A percentile compares a stretch with the other conserved stretches of the same genome.
Evolutionary conservation across 176 grass and related monocot genomes (phyloP).

Genomic region (Ensete ventricosum): DNA sequence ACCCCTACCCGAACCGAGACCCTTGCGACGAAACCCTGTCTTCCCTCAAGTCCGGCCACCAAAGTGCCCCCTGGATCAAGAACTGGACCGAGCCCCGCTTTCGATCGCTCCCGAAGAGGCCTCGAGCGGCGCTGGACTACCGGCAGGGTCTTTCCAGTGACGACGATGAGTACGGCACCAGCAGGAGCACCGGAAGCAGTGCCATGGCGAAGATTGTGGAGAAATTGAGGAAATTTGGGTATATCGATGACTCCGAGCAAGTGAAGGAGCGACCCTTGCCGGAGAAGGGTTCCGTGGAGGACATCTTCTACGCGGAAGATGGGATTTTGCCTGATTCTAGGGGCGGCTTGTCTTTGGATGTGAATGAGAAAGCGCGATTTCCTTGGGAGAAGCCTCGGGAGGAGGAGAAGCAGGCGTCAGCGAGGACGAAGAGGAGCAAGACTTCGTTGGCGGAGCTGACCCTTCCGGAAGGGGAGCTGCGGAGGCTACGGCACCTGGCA

Average conservation of each 20-base stretch:
- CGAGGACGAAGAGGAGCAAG: conserved; percentile 30
- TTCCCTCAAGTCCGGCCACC: not conserved
- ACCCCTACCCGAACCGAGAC: not conserved
- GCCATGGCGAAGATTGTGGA: conserved; percentile 75
- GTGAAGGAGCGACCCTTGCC: conserved; percentile 31
- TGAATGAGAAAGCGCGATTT: conserved; percentile 54
- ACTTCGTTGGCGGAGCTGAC: conserved; percentile 82
- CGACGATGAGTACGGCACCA: conserved; percentile 50
- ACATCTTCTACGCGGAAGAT: conserved; percentile 70
- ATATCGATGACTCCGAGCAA: conserved; percentile 30
- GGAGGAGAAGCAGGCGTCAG: conserved; percentile 8
- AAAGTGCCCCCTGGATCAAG: conserved; percentile 36
- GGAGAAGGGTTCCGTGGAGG: conserved; percentile 64
- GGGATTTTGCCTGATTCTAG: conserved; percentile 61
- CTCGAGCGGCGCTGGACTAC: conserved; percentile 39
- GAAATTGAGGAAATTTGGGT: conserved; percentile 65
- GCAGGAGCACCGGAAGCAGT: conserved; percentile 44
- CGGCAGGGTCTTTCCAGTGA: conserved; percentile 61
- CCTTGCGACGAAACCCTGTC: not conserved
- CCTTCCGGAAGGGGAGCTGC: conserved; percentile 59
- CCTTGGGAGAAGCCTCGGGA: conserved; percentile 63
- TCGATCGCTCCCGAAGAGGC: conserved; percentile 22
- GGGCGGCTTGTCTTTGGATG: conserved; percentile 39
- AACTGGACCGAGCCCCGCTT: conserved; percentile 25
- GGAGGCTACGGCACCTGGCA: conserved; percentile 62